Evolutionary conservation across 495 filamentous ascomycete genomes (phyloP).

Genomic region (Penicillium flavigenum): DNA sequence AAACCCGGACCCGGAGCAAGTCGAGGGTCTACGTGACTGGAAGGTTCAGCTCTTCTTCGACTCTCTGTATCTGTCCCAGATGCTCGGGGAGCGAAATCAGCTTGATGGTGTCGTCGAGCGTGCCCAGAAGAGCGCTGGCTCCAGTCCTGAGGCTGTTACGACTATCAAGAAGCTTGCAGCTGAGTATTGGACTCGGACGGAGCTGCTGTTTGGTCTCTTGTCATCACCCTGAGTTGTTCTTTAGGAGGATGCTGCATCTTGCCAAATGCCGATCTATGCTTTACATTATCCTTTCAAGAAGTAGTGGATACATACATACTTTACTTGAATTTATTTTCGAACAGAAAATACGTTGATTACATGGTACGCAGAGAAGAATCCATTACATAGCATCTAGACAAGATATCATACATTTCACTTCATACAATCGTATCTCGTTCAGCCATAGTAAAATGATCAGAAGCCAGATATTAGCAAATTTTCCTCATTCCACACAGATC

Average conservation of each 20-base stretch:
- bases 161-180: slow-evolving; percentile 55
- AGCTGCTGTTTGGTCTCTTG: slow-evolving; percentile 67
- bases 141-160: slow-evolving; percentile 45
- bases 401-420: slow-evolving; percentile 1
- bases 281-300: neutral
- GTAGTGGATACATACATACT: neutral
- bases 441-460: neutral
- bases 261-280: neutral
- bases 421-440: slow-evolving; percentile 5
- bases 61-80: slow-evolving; percentile 60
- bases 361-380: neutral
- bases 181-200: slow-evolving; percentile 80
- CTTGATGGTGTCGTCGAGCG: slow-evolving; percentile 47
- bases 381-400: neutral
- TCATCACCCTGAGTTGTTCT: slow-evolving; percentile 17
- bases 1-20: neutral
- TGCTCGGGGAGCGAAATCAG: slow-evolving; percentile 38
- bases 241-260: neutral
- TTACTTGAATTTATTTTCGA: neutral
- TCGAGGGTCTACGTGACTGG: slow-evolving; percentile 46
- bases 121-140: slow-evolving; percentile 46
- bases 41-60: slow-evolving; percentile 80
- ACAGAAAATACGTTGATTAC: neutral
- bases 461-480: neutral
- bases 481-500: neutral